A percentile compares a stretch with the other conserved stretches of the same genome.
phyloP scores from a whole-genome alignment of 2,329 filamentous ascomycete genomes.

The Fusarium pilosicola region DNA sequence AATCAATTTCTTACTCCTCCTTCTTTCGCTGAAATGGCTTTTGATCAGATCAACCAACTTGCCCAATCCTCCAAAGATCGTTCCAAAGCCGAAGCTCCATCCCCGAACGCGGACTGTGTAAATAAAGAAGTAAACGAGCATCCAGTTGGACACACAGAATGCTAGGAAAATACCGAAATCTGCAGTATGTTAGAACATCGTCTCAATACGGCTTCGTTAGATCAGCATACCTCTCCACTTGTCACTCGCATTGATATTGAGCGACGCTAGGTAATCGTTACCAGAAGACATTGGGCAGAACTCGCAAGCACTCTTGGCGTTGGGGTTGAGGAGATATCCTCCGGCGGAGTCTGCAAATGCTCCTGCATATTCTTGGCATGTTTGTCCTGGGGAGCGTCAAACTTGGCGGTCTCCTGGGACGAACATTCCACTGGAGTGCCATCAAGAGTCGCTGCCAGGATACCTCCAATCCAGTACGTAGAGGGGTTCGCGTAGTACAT shows the following conservation, averaged over 20 bases:
- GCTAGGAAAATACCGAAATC: conserved; percentile 76
- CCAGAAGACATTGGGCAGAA: conserved; percentile 72
- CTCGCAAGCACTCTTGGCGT: conserved; percentile 68
- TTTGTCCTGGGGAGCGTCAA: conserved; percentile 73
- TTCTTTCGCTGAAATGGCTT: conserved; percentile 35
- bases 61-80: conserved; percentile 29
- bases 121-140: conserved; percentile 79
- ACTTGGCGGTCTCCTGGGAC: conserved; percentile 47
- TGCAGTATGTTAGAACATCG: conserved; percentile 16
- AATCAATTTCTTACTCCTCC: not conserved
- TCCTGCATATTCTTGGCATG: conserved; percentile 72
- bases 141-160: conserved; percentile 77
- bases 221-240: conserved; percentile 66
- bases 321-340: conserved; percentile 72
- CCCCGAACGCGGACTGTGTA: conserved; percentile 76
- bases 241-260: conserved; percentile 61
- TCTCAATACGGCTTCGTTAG: not conserved
- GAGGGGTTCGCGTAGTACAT: conserved; percentile 39
- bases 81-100: conserved; percentile 75
- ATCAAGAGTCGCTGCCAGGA: conserved; percentile 34
- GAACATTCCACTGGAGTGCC: conserved; percentile 53
- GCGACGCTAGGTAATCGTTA: conserved; percentile 70
- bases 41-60: conserved; percentile 33
- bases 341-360: conserved; percentile 58
- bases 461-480: conserved; percentile 37